Conservation (phyloP, 768 basidiomycete genomes). For the Lentinula lateritia region DNA sequence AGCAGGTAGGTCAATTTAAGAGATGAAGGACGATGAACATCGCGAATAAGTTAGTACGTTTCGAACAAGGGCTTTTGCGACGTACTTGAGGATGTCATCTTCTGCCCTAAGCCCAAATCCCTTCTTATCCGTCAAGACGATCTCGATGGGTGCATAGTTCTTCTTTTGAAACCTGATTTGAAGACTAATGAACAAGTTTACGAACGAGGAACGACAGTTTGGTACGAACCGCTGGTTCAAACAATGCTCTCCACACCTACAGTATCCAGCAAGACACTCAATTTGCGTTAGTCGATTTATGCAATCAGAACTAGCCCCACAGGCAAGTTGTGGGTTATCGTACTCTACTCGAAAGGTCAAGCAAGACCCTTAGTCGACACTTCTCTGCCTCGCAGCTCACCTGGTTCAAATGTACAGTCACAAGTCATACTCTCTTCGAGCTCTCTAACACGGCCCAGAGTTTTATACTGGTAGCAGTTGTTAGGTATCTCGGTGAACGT, state of each 20-base stretch:
- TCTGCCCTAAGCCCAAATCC: slow-evolving; percentile 89
- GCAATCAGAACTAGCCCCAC: slow-evolving; percentile 86
- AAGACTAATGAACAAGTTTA: slow-evolving; percentile 2
- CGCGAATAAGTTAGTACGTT: slow-evolving; percentile 5
- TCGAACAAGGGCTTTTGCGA: slow-evolving; percentile 2
- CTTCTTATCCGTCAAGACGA: slow-evolving; percentile 93
- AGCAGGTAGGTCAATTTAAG: neutral
- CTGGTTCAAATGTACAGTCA: slow-evolving; percentile 81
- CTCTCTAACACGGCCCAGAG: slow-evolving; percentile 84
- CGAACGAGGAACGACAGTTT: neutral
- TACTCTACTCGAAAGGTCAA: slow-evolving; percentile 36
- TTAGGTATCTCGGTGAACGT: slow-evolving; percentile 68
- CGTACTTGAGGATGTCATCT: slow-evolving; percentile 58
- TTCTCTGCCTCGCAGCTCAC: slow-evolving; percentile 42
- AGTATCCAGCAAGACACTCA: slow-evolving; percentile 89
- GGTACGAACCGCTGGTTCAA: slow-evolving; percentile 83
- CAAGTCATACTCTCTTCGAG: slow-evolving; percentile 91
- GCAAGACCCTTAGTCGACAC: slow-evolving; percentile 7
- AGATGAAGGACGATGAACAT: slow-evolving; percentile 6
- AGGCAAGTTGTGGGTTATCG: slow-evolving; percentile 62
- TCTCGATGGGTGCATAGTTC: slow-evolving; percentile 81
- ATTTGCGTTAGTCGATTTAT: slow-evolving; percentile 97
- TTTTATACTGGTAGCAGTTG: slow-evolving; percentile 85
- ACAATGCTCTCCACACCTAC: slow-evolving; percentile 76
- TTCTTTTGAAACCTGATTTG: slow-evolving; percentile 74